Base-by-base conservation (phyloP, 345 rosid species). In the Eucalyptus grandis region DNA sequence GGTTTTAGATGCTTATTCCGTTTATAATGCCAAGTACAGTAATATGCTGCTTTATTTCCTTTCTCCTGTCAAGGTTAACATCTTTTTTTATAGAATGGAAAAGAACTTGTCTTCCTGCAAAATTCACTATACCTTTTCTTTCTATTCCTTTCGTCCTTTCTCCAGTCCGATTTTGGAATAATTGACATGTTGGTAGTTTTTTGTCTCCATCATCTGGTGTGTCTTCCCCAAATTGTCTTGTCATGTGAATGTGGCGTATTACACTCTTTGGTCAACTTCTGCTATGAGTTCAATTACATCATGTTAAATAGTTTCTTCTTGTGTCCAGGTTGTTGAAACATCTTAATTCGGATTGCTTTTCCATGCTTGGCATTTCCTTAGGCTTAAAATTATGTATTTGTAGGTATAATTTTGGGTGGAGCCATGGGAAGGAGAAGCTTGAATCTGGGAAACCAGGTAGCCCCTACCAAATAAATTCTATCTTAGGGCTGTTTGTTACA, bases 391-490 rank as follows among this genome's bases (percentile, higher is more conserved):
- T 37, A 72, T 10, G 27, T 87, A 34, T 86, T n/a, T 90, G 54
- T 67, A 97, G 99, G 95, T 98, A 95, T 89, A 97, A 95, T 91
- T 96, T 95, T 86, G 99, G 99, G 88, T 98, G 99, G 99, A 98
- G 99, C 91, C 99, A 96, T 95, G 99, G 98, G 83, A 96, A 96
- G 90, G 99, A 98, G 93, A 93, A 94, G 90, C 97, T 98, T 91
- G 98, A 98, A 95, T 96, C 99, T 44, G 99, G 98, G 90, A 98
- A 94, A 92, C 95, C 93, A 89, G 99, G 99, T 96, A 94, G 54
- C 30, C 49, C 54, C 34, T 46, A 62, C 49, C 50, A 16, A 43
- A 47, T 24, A 47, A 40, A 27, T 53, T 50, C 51, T 50, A 54
- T 47, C 15, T 47, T n/a, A 17, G 87, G 53, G 37, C 58, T n/a